phyloP scores from a whole-genome alignment of 176 grass and related monocot species.

The Chrysopogon serrulatus region DNA sequence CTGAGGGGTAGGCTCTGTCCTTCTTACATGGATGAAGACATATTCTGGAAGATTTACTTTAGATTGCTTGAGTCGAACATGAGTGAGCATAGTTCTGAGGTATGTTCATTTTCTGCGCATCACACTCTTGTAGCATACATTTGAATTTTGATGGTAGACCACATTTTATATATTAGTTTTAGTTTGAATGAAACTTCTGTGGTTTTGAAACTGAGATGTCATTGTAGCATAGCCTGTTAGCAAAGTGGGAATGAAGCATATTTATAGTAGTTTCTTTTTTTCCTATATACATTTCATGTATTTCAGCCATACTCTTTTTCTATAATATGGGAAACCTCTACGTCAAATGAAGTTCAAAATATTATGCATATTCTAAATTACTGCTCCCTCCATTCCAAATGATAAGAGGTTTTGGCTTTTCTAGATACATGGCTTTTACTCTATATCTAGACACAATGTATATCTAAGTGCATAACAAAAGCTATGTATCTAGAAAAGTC shows the following conservation, averaged over 20 bases:
- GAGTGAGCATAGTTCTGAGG: slow-evolving; percentile 69
- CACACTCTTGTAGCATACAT: background rate
- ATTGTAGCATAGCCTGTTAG: background rate
- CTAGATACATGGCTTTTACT: background rate
- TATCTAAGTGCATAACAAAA: background rate
- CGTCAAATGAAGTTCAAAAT: background rate
- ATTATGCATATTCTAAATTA: background rate
- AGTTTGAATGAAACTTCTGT: background rate
- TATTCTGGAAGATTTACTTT: slow-evolving; percentile 96
- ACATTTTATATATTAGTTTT: background rate
- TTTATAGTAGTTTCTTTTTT: slow-evolving; percentile 2
- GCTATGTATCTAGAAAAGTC: background rate
- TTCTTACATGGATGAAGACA: slow-evolving; percentile 57
- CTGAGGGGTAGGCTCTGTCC: slow-evolving; percentile 66
- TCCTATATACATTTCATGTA: background rate
- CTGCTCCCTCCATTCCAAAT: background rate
- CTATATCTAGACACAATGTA: background rate
- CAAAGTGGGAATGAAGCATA: background rate
- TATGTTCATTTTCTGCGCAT: slow-evolving; percentile 11
- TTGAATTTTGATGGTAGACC: background rate
- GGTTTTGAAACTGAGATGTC: background rate
- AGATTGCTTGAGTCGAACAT: slow-evolving; percentile 68
- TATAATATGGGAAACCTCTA: background rate
- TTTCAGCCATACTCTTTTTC: background rate
- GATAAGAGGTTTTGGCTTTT: background rate